phyloP scores from a whole-genome alignment of 2,329 filamentous ascomycete species.

The Penicillium frequentans region DNA sequence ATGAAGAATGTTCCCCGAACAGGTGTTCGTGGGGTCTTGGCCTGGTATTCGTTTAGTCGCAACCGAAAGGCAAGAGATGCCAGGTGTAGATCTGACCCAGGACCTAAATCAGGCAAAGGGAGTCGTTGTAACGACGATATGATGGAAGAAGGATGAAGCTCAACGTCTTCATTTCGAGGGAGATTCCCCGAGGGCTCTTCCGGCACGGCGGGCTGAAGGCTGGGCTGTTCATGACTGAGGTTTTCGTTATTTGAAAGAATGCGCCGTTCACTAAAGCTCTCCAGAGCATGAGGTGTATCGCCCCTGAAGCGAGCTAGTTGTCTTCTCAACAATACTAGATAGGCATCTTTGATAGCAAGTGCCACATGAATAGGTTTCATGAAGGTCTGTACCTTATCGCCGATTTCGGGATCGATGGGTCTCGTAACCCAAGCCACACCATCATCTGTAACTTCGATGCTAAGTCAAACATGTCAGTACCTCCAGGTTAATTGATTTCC shows the following conservation, averaged over 20 bases:
- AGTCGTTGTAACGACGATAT: constrained; percentile 35
- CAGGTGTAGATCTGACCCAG: constrained; percentile 34
- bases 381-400: constrained; percentile 29
- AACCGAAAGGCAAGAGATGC: constrained; percentile 35
- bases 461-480: constrained; percentile 16
- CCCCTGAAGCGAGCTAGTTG: constrained; percentile 27
- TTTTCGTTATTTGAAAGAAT: constrained; percentile 14
- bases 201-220: constrained; percentile 16
- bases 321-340: constrained; percentile 27
- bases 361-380: constrained; percentile 34
- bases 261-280: constrained; percentile 10
- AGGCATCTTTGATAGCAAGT: constrained; percentile 37
- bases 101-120: constrained; percentile 34
- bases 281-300: constrained; percentile 13
- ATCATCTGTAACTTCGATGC: constrained; percentile 28
- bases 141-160: constrained; percentile 28
- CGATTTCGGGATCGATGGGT: constrained; percentile 30
- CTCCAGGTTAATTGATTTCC: neutral
- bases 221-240: constrained; percentile 19
- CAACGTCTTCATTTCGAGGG: constrained; percentile 12
- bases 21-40: constrained; percentile 20
- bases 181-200: constrained; percentile 14
- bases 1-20: constrained; percentile 36
- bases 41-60: constrained; percentile 26
- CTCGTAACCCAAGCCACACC: constrained; percentile 29